phyloP scores from a whole-genome alignment of 768 basidiomycete genomes.

The Trametopsis cervina region DNA sequence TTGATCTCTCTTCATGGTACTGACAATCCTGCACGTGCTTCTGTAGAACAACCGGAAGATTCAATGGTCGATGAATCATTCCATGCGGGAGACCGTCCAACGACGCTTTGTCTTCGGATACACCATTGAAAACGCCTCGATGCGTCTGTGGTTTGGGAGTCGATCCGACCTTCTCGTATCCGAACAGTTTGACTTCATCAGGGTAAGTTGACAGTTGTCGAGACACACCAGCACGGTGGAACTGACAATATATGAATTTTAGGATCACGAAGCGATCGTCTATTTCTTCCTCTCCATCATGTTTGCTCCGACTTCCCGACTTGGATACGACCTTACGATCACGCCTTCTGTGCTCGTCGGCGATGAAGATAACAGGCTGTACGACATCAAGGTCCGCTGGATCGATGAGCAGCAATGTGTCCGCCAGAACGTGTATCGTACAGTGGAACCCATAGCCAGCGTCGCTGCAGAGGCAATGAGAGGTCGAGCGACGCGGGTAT shows the following conservation, averaged over 20 bases:
- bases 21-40: not conserved
- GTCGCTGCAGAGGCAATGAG: not conserved
- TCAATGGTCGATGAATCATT: not conserved
- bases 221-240: not conserved
- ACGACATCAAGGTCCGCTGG: constrained; percentile 3
- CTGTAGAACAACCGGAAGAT: not conserved
- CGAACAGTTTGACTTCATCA: not conserved
- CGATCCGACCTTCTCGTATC: not conserved
- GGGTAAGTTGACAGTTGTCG: not conserved
- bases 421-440: not conserved
- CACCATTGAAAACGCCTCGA: not conserved
- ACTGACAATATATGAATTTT: not conserved
- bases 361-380: not conserved
- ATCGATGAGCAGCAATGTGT: not conserved
- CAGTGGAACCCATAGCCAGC: not conserved
- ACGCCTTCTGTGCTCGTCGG: not conserved
- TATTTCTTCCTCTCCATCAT: not conserved
- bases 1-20: too few species aligned
- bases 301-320: not conserved
- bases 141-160: constrained; percentile 2
- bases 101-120: constrained; percentile 1
- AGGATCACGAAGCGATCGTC: not conserved
- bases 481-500: constrained; percentile 3
- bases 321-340: constrained; percentile 2
- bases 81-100: not conserved